Percentiles rank a stretch among this genome's conserved stretches.
phyloP scores from a whole-genome alignment of 2,329 filamentous ascomycete species.

The Rhynchosporium agropyri region DNA sequence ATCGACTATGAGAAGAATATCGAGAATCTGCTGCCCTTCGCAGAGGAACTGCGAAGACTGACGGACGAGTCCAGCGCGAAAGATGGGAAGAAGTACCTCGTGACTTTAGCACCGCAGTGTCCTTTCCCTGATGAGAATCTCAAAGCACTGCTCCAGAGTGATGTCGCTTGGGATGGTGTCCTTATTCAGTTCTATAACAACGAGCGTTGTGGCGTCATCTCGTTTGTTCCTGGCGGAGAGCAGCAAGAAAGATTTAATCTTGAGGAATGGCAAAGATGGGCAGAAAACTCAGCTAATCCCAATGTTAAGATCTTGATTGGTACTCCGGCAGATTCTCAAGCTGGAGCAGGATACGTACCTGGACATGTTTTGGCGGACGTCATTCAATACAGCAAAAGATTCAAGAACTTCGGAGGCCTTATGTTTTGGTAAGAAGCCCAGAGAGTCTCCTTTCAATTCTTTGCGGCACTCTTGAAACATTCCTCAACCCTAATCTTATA shows the following conservation, averaged over 20 bases:
- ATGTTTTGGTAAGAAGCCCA: conserved; percentile 55
- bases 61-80: conserved; percentile 51
- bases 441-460: too few species aligned
- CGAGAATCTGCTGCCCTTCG: conserved; percentile 64
- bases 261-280: conserved; percentile 65
- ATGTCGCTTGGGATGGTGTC: conserved; percentile 49
- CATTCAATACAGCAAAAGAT: conserved; percentile 57
- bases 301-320: conserved; percentile 65
- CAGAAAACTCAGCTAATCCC: conserved; percentile 59
- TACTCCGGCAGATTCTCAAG: conserved; percentile 50
- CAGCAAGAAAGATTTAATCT: conserved; percentile 63
- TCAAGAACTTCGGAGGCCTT: conserved; percentile 64
- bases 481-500: too few species aligned
- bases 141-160: conserved; percentile 56
- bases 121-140: conserved; percentile 64
- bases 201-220: conserved; percentile 57
- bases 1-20: conserved; percentile 69
- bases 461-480: too few species aligned
- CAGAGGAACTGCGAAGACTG: conserved; percentile 55
- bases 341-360: conserved; percentile 52
- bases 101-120: conserved; percentile 71
- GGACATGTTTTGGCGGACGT: conserved; percentile 52
- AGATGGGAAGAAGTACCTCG: conserved; percentile 55
- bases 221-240: conserved; percentile 49
- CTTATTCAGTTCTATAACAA: conserved; percentile 51